Evolutionary conservation across 768 basidiomycete species (phyloP).

Genomic region (Pleurotus tuber-regium): DNA sequence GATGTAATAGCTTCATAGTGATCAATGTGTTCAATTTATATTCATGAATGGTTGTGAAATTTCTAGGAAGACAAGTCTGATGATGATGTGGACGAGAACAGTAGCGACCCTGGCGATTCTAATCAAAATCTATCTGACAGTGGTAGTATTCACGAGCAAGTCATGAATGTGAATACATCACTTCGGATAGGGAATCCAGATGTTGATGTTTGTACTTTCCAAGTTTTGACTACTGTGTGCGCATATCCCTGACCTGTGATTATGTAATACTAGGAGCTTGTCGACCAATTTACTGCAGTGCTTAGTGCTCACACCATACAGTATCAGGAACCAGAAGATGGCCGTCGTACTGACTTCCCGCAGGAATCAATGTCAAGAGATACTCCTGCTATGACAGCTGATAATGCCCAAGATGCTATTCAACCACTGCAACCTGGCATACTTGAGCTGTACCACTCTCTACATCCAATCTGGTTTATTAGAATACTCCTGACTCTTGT

Average conservation of each 20-base stretch:
- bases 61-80: neutral
- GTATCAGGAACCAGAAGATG: neutral
- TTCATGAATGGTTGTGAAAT: neutral
- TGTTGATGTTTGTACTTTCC: neutral
- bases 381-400: neutral
- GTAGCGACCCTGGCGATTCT: neutral
- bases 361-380: neutral
- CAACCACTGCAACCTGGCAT: neutral
- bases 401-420: neutral
- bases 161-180: neutral
- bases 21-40: neutral
- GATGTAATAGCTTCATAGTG: neutral
- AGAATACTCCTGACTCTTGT: constrained; percentile 14
- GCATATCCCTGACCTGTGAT: neutral
- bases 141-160: neutral
- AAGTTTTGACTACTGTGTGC: neutral
- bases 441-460: neutral
- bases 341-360: neutral
- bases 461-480: constrained; percentile 15
- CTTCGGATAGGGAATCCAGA: neutral
- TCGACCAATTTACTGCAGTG: neutral
- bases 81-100: neutral
- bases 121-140: neutral
- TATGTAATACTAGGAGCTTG: neutral
- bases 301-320: neutral